Conservation (phyloP, 768 basidiomycete species). For the Amanita rubescens region DNA sequence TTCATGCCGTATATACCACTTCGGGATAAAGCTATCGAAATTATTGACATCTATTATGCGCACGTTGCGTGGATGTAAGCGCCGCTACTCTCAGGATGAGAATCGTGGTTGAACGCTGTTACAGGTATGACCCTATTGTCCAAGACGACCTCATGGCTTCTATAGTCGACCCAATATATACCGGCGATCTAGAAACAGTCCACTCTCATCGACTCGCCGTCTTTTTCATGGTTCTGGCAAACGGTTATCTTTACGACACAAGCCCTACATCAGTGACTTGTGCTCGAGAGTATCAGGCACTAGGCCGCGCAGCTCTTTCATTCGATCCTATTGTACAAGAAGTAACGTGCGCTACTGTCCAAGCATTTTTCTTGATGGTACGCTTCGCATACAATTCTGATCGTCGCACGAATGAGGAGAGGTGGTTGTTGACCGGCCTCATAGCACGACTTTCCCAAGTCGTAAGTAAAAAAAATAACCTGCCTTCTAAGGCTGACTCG, state of each 20-base stretch:
- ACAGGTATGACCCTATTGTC: conserved; percentile 39
- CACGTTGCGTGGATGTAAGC: conserved; percentile 43
- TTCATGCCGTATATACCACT: conserved; percentile 36
- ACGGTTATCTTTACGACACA: conserved; percentile 38
- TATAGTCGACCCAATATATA: conserved; percentile 38
- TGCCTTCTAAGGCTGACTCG: conserved; percentile 1
- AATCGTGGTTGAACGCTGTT: conserved; percentile 1
- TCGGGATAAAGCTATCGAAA: conserved; percentile 29
- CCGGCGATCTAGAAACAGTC: conserved; percentile 24
- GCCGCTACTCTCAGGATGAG: background rate
- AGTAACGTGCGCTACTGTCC: conserved; percentile 39
- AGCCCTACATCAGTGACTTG: conserved; percentile 22
- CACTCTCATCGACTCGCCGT: conserved; percentile 44
- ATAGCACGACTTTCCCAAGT: conserved; percentile 34
- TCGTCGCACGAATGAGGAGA: conserved; percentile 33
- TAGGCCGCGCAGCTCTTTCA: conserved; percentile 41
- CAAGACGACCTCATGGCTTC: conserved; percentile 32
- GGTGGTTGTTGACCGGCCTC: conserved; percentile 44
- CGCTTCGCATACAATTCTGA: conserved; percentile 36
- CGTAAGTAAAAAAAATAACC: conserved; percentile 24
- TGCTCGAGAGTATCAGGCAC: conserved; percentile 37
- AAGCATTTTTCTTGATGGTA: conserved; percentile 38
- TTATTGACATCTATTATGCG: conserved; percentile 35
- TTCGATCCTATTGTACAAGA: conserved; percentile 36
- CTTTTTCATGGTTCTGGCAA: conserved; percentile 44